Conservation (phyloP, 2,329 filamentous ascomycete genomes). For the Xylaria sp. region DNA sequence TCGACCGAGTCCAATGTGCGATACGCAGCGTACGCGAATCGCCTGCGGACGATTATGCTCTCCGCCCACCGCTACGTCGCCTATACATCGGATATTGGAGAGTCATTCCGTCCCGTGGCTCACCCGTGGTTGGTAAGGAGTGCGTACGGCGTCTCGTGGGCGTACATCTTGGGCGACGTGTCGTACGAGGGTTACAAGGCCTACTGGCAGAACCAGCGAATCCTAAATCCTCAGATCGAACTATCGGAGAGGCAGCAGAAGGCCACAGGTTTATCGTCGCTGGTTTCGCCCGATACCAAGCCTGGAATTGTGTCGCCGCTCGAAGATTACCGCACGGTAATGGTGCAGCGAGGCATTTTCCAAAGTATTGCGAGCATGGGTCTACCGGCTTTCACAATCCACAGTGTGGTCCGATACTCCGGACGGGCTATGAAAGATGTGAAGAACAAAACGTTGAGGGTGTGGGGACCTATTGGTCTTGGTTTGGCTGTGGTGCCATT, state of each 20-base stretch:
- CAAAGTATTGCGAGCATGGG: constrained; percentile 94
- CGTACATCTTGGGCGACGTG: constrained; percentile 91
- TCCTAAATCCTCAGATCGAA: constrained; percentile 73
- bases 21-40: constrained; percentile 91
- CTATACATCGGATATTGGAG: constrained; percentile 95
- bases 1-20: constrained; percentile 86
- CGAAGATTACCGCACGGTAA: constrained; percentile 90
- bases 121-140: constrained; percentile 83
- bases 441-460: constrained; percentile 79
- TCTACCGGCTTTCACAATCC: constrained; percentile 91
- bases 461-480: constrained; percentile 91
- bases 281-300: constrained; percentile 45
- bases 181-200: constrained; percentile 94
- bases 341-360: constrained; percentile 90
- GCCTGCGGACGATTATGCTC: constrained; percentile 85
- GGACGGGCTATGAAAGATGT: constrained; percentile 84
- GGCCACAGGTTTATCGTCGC: constrained; percentile 56
- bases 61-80: constrained; percentile 96
- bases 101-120: constrained; percentile 92
- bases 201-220: constrained; percentile 84
- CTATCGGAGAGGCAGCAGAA: constrained; percentile 62
- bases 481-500: constrained; percentile 82
- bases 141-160: constrained; percentile 92
- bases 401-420: constrained; percentile 90
- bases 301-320: constrained; percentile 70